Evolutionary conservation across 768 basidiomycete species (phyloP).

Genomic region (Suillus occidentalis): DNA sequence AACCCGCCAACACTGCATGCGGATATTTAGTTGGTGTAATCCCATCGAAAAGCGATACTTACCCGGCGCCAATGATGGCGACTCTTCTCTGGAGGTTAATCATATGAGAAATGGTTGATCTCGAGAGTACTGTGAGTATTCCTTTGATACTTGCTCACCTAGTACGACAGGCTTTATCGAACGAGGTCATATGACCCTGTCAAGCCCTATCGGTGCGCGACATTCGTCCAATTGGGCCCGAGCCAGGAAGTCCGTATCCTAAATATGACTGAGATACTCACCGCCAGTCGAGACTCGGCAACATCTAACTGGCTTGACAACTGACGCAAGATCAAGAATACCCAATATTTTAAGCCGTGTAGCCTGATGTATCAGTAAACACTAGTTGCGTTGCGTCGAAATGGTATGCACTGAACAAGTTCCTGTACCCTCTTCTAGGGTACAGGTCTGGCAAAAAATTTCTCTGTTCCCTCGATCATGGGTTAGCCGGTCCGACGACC

Average conservation of each 20-base stretch:
- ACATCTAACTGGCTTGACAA: background rate
- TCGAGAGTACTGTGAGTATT: background rate
- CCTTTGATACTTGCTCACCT: conserved; percentile 1
- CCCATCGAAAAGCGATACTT: background rate
- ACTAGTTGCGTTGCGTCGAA: too few relatives aligned
- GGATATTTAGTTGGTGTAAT: background rate
- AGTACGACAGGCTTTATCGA: background rate
- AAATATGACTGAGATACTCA: background rate
- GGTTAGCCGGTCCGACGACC: too few relatives aligned
- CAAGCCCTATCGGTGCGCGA: background rate
- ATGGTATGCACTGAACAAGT: too few relatives aligned
- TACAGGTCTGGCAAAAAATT: too few relatives aligned
- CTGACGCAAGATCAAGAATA: background rate
- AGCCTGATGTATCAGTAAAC: background rate
- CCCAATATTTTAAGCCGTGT: background rate
- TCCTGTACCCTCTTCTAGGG: too few relatives aligned
- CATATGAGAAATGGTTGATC: background rate
- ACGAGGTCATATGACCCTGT: background rate
- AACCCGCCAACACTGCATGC: conserved; percentile 40
- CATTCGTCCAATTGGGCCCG: background rate
- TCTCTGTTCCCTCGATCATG: too few relatives aligned
- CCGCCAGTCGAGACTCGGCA: too few relatives aligned
- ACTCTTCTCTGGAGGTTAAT: conserved; percentile 14
- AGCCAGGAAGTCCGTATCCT: background rate
- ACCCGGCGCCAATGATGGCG: conserved; percentile 25